Base-by-base conservation (phyloP, 2,329 filamentous ascomycete genomes). In the Cryphonectria parasitica region DNA sequence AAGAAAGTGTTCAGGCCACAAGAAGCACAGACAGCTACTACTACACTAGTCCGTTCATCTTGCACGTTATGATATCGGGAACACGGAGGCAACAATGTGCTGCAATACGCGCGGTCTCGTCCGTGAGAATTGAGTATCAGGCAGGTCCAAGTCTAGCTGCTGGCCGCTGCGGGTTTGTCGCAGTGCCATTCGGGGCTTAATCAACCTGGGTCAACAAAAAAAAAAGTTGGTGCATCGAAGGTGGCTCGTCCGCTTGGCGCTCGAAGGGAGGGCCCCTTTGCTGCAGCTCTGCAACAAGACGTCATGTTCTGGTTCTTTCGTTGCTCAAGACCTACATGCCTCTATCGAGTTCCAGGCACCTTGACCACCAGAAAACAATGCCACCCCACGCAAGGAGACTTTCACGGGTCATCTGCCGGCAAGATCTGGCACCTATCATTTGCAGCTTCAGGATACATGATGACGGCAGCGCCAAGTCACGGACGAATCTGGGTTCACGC, bases 81-180 rank as follows among this genome's bases (percentile, higher is more conserved):
- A 17, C 28, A 34, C 63, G 43, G 63, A 54, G 63, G 15, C 28
- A 34, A 52, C 22, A 34, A 28, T 28, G 28, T 54, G 13, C 31
- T 54, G 63, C 28, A n/a, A n/a, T 34, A 68, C 43, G 41, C 69
- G 54, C 65, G 69, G 71, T 72, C 71, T 58, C 64, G 68, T 67
- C 64, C 78, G 76, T 25, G 43, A 22, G 43, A 15, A n/a, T 28
- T 34, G 39, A 34, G 52, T 25, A 52, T 28, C 43, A 65, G 45
- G 36, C 63, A 54, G 31, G 25, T 75, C 75, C 76, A 79, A 77
- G 75, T 76, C 73, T 77, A 75, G 25, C 28, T 25, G 28, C 10
- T 25, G 28, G 10, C 62, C 43, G 60, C 22, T 52, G 43, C 61
- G 25, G 25, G 64, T 36, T 22, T 43, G 41, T 63, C 17, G 45